phyloP scores from a whole-genome alignment of 1,284 basidiomycete species.

The Trichosporon faecale region DNA sequence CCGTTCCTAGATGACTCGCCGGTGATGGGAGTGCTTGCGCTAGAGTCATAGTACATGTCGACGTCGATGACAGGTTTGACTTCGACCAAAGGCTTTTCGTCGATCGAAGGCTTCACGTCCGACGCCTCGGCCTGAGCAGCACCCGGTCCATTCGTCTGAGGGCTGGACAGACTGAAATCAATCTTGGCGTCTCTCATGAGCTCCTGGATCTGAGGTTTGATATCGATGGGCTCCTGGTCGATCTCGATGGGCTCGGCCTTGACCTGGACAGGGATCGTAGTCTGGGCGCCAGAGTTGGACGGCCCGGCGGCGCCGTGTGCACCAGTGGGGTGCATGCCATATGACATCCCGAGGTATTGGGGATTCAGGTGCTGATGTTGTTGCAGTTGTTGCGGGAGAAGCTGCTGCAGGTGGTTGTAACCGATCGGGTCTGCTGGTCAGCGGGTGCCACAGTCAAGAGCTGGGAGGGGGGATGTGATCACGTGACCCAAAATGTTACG shows the following conservation, averaged over 20 bases:
- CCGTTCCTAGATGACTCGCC: not conserved
- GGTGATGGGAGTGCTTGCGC: not conserved
- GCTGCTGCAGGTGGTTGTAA: not conserved
- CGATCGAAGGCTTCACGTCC: not conserved
- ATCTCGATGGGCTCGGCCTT: not conserved
- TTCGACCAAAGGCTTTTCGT: not conserved
- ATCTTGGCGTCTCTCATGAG: not conserved
- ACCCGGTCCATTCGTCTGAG: not conserved
- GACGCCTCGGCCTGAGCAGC: not conserved
- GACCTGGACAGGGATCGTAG: not conserved
- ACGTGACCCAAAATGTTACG: not conserved
- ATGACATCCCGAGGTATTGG: slow-evolving; percentile 2
- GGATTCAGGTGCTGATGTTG: not conserved
- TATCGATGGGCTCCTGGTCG: not conserved
- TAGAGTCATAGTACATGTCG: slow-evolving; percentile 1
- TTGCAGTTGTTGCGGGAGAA: not conserved
- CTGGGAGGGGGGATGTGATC: not conserved
- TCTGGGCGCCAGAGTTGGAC: not conserved
- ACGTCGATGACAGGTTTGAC: not conserved
- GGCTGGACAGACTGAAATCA: not conserved
- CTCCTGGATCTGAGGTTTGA: not conserved
- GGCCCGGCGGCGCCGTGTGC: not conserved
- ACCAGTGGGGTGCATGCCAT: not conserved
- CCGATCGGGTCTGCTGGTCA: slow-evolving; percentile 3
- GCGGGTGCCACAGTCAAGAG: not conserved